Base-by-base conservation (phyloP, 306 rosid species). In the Malus domestica region DNA sequence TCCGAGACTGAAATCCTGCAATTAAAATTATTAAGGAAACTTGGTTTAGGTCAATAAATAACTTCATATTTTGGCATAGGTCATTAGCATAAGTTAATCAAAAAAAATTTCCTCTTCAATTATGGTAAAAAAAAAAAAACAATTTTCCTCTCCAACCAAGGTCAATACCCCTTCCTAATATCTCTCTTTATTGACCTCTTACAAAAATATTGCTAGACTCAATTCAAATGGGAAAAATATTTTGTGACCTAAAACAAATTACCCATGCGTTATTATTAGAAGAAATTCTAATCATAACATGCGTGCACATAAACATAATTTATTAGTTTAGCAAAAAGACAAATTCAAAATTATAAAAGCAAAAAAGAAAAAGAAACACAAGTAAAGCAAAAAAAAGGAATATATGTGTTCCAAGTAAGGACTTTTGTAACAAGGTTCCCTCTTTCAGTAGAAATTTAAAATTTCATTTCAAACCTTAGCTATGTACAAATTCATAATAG, bases 1-100 rank as follows among this genome's bases (percentile, higher is more conserved):
- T 64, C 93, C 96, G 82, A 85, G 5, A 65, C 87, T 90, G 73
- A 86, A 75, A 80, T 92, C 99, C 97, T 95, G 92, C 81, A 85
- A 79, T 22, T 63, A 67, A 70, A 71, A 51, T 51, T 51, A 51
- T 51, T 51, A 15, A 51, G 20, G 8, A 15, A 51, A 51, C 8
- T 51, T 15, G 55, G 20, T 16, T 51, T 1, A 51, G 20, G 55
- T 51, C 55, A 51, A 16, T 51, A 51, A 51, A 51, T 51, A 51
- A 51, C 55, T 51, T 51, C 55, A 15, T 49, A 51, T 51, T 51
- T 51, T 8, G 8, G 20, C 55, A 16, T 51, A 49, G 45, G 20
- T 49, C 19, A 49, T 49, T 49, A 49, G 54, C 7, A 5, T 49
- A 49, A 49, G 20, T 51, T 15, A 51, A 5, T 51, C 20, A 51